phyloP scores from a whole-genome alignment of 169 alveolate species.

The Plasmodium relictum region DNA sequence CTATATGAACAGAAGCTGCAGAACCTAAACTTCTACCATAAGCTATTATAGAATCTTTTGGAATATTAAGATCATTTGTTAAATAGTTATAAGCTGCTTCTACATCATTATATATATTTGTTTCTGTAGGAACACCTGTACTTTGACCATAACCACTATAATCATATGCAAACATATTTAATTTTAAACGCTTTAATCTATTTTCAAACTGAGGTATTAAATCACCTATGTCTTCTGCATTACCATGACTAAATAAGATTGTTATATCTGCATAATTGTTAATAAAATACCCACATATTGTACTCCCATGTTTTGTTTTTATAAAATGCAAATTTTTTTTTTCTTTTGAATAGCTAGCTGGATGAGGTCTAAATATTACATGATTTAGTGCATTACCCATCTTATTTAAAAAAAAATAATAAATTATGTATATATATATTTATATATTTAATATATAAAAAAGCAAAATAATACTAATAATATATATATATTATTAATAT shows the following conservation, averaged over 20 bases:
- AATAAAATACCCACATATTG: conserved; percentile 82
- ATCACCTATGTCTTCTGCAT: conserved; percentile 92
- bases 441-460: neutral
- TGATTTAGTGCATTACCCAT: conserved; percentile 85
- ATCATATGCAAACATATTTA: conserved; percentile 90
- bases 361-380: conserved; percentile 83
- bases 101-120: conserved; percentile 86
- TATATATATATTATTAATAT: neutral
- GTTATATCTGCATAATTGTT: conserved; percentile 86
- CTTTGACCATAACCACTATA: conserved; percentile 90
- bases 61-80: conserved; percentile 79
- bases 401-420: neutral
- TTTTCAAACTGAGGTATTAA: conserved; percentile 79
- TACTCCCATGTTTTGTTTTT: conserved; percentile 81
- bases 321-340: conserved; percentile 84
- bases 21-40: conserved; percentile 95
- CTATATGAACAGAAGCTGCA: conserved; percentile 92
- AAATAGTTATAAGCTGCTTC: conserved; percentile 91
- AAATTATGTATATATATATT: neutral
- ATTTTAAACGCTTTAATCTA: conserved; percentile 77
- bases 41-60: conserved; percentile 85
- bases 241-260: conserved; percentile 91
- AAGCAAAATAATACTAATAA: neutral
- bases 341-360: conserved; percentile 78
- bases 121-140: conserved; percentile 88